Evolutionary conservation across 2,329 filamentous ascomycete genomes (phyloP).

Genomic region (Lasiodiplodia citricola): DNA sequence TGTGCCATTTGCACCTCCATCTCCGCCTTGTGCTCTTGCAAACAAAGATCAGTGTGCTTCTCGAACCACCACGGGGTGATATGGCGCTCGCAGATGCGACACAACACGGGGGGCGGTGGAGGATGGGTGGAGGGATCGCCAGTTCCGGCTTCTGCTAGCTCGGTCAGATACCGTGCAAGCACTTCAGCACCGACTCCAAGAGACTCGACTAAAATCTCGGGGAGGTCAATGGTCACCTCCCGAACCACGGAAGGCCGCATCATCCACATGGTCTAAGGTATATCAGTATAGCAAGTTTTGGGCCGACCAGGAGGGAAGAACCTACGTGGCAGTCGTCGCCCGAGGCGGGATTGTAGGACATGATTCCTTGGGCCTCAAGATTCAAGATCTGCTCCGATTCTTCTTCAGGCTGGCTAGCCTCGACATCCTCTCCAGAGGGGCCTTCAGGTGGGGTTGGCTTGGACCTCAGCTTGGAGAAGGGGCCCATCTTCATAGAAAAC

Average conservation of each 20-base stretch:
- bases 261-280: conserved; percentile 95
- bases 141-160: conserved; percentile 80
- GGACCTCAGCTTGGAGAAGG: conserved; percentile 41
- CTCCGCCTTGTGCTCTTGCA: conserved; percentile 94
- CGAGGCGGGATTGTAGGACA: conserved; percentile 90
- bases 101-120: conserved; percentile 83
- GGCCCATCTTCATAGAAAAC: conserved; percentile 44
- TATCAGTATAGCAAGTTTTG: conserved; percentile 32
- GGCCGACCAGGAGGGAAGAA: conserved; percentile 31
- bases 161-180: conserved; percentile 89
- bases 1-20: conserved; percentile 98
- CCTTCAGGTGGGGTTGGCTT: conserved; percentile 37
- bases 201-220: conserved; percentile 85
- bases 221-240: conserved; percentile 95
- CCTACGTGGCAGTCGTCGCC: conserved; percentile 89
- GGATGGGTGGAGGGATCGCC: conserved; percentile 77
- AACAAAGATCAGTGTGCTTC: conserved; percentile 94
- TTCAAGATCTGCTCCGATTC: conserved; percentile 63
- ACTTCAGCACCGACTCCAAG: conserved; percentile 94
- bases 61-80: conserved; percentile 99
- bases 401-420: conserved; percentile 37
- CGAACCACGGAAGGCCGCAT: conserved; percentile 87
- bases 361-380: conserved; percentile 95
- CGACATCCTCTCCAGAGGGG: conserved; percentile 38
- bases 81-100: conserved; percentile 95